Conservation (phyloP, 148 eudicot species). For the Nepenthes mirabilis region DNA sequence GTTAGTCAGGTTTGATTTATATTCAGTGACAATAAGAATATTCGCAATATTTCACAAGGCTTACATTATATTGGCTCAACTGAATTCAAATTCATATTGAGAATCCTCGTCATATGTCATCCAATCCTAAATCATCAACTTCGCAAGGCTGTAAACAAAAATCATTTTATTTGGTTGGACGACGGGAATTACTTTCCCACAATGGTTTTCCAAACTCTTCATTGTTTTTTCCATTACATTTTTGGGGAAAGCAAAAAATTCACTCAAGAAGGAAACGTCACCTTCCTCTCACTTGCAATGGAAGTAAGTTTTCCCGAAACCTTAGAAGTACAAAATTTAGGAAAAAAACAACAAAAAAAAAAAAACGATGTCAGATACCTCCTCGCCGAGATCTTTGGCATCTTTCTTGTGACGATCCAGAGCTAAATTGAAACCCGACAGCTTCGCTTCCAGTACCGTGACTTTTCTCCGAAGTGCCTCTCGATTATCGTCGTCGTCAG, state of each 20-base stretch:
- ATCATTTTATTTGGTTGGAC: too few relatives aligned
- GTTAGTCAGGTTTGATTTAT: too few relatives aligned
- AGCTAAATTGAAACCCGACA: slow-evolving; percentile 36
- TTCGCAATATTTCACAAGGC: too few relatives aligned
- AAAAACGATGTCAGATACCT: slow-evolving; percentile 41
- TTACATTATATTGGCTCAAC: too few relatives aligned
- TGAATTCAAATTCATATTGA: too few relatives aligned
- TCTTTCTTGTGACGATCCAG: slow-evolving; percentile 48
- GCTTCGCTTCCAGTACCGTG: slow-evolving; percentile 56
- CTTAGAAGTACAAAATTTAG: slow-evolving; percentile 15
- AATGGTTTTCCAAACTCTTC: too few relatives aligned
- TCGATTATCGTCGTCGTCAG: not conserved
- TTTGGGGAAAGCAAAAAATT: too few relatives aligned
- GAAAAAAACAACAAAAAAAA: not conserved
- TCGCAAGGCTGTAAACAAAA: not conserved
- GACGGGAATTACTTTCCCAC: too few relatives aligned
- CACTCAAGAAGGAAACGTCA: too few relatives aligned
- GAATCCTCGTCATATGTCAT: not conserved
- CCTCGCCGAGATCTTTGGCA: slow-evolving; percentile 24
- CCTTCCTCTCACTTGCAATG: too few relatives aligned
- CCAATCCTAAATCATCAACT: not conserved
- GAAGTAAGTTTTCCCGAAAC: slow-evolving; percentile 1
- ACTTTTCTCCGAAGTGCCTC: slow-evolving; percentile 24
- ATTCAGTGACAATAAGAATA: too few relatives aligned
- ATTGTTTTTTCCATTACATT: too few relatives aligned